phyloP scores from a whole-genome alignment of 1,284 basidiomycete species.

The Microbotryomycetes sp. region DNA sequence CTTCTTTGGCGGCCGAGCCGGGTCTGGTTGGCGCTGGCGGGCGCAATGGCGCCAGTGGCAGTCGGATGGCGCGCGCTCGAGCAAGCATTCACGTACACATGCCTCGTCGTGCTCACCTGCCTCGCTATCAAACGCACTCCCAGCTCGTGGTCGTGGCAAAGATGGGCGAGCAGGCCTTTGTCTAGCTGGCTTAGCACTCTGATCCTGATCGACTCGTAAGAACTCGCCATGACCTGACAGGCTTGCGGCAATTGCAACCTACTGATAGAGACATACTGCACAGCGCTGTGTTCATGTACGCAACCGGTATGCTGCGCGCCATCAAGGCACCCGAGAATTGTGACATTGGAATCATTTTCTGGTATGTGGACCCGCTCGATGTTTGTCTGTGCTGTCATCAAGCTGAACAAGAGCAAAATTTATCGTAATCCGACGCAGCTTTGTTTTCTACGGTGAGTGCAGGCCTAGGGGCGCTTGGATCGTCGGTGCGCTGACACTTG shows the following conservation, averaged over 20 bases:
- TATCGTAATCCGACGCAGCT: not conserved
- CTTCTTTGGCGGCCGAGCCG: too few species aligned
- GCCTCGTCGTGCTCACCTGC: not conserved
- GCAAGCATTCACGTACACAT: not conserved
- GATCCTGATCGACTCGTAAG: not conserved
- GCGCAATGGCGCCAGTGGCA: too few species aligned
- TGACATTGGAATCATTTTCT: not conserved
- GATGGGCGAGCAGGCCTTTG: not conserved
- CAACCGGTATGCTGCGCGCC: not conserved
- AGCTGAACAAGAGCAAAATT: too few species aligned
- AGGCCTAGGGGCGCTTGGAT: not conserved
- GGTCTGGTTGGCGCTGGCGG: too few species aligned
- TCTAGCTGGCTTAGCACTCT: not conserved
- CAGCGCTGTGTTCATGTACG: not conserved
- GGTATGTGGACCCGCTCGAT: not conserved
- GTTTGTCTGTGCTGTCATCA: too few species aligned
- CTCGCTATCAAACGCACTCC: not conserved
- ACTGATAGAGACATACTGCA: too few species aligned
- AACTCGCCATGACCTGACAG: too few species aligned
- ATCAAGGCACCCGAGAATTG: not conserved
- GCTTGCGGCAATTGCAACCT: too few species aligned
- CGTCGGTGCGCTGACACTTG: not conserved
- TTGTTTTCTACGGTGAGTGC: not conserved
- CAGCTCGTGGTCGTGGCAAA: not conserved
- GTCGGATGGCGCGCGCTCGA: not conserved